Base-by-base conservation (phyloP, 2,329 filamentous ascomycete species). In the Blastomyces percursus region DNA sequence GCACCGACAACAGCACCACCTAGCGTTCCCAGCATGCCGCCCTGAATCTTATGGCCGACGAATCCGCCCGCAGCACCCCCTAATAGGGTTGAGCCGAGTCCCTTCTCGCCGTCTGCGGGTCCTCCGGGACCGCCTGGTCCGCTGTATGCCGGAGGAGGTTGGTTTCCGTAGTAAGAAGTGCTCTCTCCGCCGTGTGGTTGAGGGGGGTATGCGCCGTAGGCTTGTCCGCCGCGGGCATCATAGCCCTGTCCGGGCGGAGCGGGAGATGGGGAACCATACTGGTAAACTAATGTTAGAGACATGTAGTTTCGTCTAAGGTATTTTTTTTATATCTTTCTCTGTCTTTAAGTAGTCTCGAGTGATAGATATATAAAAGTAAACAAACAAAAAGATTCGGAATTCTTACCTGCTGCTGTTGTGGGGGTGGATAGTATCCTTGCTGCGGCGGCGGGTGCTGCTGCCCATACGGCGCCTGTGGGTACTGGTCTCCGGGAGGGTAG, bases 51-150 rank as follows among this genome's bases (percentile, higher is more conserved):
- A 54, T 74, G 70, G 8, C 72, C 73, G 2, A 72, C 52, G 57
- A 73, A 69, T 1, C 72, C 74, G 57, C 75, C 75, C 3, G 71
- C 73, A 0, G 73, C 73, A 46, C 70, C 74, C 30, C 76, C 76
- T 38, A 75, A 58, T 11, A 76, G 63, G 2, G 74, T 73, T 12
- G 74, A 71, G 1, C 72, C 74, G 12, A 77, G 64, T 21, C 73
- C 72, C 52, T 70, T 74, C 27, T 75, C 73, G 9, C 71, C 72
- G 58, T 73, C 69, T 38, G 68, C 64, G 1, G 67, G 67, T 21
- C 61, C 63, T 27, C 64, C 61, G 11, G 46, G 63, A 19, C 60
- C 60, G 16, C 55, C 54, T 61, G 61, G 52, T 61, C 21, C 21
- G 67, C 64, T 40, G 66, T 65, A 24, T 66, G 54, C 2, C 11